Base-by-base conservation (phyloP, 1,139 yeast genomes). In the Yarrowia galli region DNA sequence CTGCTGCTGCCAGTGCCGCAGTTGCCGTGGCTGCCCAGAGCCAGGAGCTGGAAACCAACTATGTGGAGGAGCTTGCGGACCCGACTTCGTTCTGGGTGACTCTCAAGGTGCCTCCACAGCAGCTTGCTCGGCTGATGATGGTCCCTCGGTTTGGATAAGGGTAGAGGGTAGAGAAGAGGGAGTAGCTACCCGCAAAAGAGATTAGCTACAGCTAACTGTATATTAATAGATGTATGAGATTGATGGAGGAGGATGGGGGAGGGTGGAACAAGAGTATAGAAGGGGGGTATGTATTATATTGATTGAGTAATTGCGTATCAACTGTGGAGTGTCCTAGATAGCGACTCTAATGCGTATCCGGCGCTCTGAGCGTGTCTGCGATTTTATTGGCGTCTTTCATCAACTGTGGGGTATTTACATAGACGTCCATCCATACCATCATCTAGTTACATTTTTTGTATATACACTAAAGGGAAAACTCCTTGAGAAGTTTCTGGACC, bases 401-500 rank as follows among this genome's bases (percentile, higher is more conserved):
- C n/a, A n/a, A n/a, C n/a, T n/a, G n/a, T n/a, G n/a, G n/a, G n/a
- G n/a, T n/a, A n/a, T n/a, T n/a, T n/a, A n/a, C n/a, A n/a, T n/a
- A n/a, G n/a, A n/a, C n/a, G 28, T 8, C 12, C 36, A 15, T 12
- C 12, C 32, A 28, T 28, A 28, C 9, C 32, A 35, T 12, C 36
- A 12, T 35, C 3, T 45, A 12, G 23, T 23, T 22, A 22, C 32
- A 8, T 23, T n/a, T 28, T 25, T 16, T 9, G 12, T 46, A 48
- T 28, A 25, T 48, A 48, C 53, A 54, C 32, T 45, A 45, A 25
- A 54, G n/a, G 42, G 61, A 15, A 23, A 38, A 40, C 25, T 53
- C 56, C 53, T 67, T 68, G 22, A 74, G 69, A 36, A 74, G 69
- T 53, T 70, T 68, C 53, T 73, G 70, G 15, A 72, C 70, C 54